phyloP scores from a whole-genome alignment of 345 rosid species.

The Erodium maritimum region DNA sequence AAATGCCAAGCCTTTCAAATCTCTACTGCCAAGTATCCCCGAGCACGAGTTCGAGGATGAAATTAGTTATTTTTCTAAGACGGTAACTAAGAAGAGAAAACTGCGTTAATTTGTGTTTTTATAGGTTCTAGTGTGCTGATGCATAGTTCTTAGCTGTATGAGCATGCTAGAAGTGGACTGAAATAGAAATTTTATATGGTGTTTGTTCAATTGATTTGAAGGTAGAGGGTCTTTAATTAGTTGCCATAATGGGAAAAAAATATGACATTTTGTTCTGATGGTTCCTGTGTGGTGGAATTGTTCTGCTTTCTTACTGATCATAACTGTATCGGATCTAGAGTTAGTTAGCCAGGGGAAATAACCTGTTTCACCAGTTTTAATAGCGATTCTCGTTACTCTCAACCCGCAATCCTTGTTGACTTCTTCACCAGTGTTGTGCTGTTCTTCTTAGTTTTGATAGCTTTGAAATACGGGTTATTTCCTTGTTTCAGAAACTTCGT shows the following conservation, averaged over 20 bases:
- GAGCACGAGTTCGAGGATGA: constrained; percentile 55
- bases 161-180: neutral
- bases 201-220: neutral
- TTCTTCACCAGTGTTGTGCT: no score
- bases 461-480: constrained; percentile 6
- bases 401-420: no score
- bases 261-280: no score
- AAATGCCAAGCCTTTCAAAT: neutral
- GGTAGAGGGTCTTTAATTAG: neutral
- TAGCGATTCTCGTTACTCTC: neutral
- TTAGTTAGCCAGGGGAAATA: neutral
- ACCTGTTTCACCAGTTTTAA: neutral
- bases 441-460: no score
- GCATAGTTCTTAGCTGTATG: neutral
- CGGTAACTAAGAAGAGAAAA: constrained; percentile 30
- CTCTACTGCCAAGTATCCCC: constrained; percentile 3
- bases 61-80: constrained; percentile 69
- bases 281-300: neutral
- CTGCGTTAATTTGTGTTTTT: neutral
- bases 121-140: neutral
- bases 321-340: neutral
- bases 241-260: neutral
- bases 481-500: constrained; percentile 49
- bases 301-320: neutral
- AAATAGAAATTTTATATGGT: neutral